Evolutionary conservation across 108 stramenopile genomes (phyloP), one percentile per base, ranked within the genome.

Genomic region (Cyclotella choctawhatcheeana): DNA sequence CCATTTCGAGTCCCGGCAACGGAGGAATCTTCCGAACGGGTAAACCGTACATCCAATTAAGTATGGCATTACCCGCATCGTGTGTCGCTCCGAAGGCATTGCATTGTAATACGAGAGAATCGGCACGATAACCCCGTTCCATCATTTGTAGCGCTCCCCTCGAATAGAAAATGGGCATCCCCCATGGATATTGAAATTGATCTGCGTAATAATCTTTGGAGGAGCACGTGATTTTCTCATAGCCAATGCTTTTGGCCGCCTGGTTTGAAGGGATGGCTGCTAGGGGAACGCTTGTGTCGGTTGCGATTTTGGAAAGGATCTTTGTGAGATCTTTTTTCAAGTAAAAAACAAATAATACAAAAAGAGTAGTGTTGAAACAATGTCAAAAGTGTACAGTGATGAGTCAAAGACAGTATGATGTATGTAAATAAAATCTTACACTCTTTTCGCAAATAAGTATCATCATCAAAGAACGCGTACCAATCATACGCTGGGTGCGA

Each of bases 141-240:
- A 79, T 72, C 30, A 45, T 58, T 21, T 58, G 13, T 14, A 79
- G 5, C 6, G 77, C 77, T 24, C 44, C 52, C 45, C 54, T 37
- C 5, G 53, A 62, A 35, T 72, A 79, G 34, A 79, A 52, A 3
- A 72, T 60, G 13, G 77, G 77, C 65, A 61, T 58, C 3, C 77
- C 77, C 77, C 77, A 79, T 22, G 77, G 77, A 73, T 79, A 79
- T 40, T 29, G 4, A 44, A 59, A 79, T 2, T 65, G n/a, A n/a
- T n/a, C n/a, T n/a, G n/a, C n/a, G n/a, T n/a, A n/a, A n/a, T n/a
- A n/a, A n/a, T n/a, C n/a, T n/a, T n/a, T n/a, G n/a, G n/a, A n/a
- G 17, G 68, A 25, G 17, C 37, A 56, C n/a, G 22, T 37, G 40
- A 25, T 65, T 2, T 10, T 13, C 14, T 26, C 5, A 50, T 51